A percentile compares a stretch with the other conserved stretches of the same genome.
These are phyloP conservation scores for Tylopilus rubrobrunneus DNA, from an alignment of 768 basidiomycete species.

Conservation along the genomic window DNA sequence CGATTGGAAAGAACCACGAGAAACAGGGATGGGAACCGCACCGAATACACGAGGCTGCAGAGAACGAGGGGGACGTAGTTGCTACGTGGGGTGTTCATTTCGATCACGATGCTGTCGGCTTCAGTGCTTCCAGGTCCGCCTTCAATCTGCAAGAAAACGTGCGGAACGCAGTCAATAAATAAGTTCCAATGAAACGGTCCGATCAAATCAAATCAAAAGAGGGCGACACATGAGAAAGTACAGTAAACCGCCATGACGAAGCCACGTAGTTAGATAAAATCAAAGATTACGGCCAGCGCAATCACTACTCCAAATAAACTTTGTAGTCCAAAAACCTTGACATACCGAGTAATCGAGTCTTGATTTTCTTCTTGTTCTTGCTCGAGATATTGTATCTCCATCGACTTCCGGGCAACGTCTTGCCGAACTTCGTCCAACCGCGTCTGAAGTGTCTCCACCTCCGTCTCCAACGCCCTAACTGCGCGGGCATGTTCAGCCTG, in stretches of 20 bases:
- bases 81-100: constrained; percentile 7
- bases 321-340: constrained; percentile 55
- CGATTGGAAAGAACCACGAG: constrained; percentile 17
- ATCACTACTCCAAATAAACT: constrained; percentile 49
- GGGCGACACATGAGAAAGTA: constrained; percentile 17
- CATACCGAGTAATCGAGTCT: constrained; percentile 78
- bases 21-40: constrained; percentile 24
- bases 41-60: constrained; percentile 35
- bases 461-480: constrained; percentile 47
- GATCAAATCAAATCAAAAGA: constrained; percentile 10
- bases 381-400: constrained; percentile 81
- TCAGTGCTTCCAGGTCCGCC: constrained; percentile 56
- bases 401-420: constrained; percentile 62
- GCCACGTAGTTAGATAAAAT: constrained; percentile 40
- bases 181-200: constrained; percentile 20
- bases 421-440: constrained; percentile 54
- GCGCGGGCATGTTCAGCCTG: constrained; percentile 63
- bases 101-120: constrained; percentile 29
- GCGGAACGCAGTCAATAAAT: constrained; percentile 36
- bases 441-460: constrained; percentile 50
- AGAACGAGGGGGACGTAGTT: constrained; percentile 3
- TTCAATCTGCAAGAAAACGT: constrained; percentile 52
- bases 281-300: constrained; percentile 54
- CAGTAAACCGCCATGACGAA: constrained; percentile 12
- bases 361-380: constrained; percentile 74